A percentile compares a stretch with the other conserved stretches of the same genome.
phyloP scores from a whole-genome alignment of 208 protist genomes.

The Giardia duodenalis region DNA sequence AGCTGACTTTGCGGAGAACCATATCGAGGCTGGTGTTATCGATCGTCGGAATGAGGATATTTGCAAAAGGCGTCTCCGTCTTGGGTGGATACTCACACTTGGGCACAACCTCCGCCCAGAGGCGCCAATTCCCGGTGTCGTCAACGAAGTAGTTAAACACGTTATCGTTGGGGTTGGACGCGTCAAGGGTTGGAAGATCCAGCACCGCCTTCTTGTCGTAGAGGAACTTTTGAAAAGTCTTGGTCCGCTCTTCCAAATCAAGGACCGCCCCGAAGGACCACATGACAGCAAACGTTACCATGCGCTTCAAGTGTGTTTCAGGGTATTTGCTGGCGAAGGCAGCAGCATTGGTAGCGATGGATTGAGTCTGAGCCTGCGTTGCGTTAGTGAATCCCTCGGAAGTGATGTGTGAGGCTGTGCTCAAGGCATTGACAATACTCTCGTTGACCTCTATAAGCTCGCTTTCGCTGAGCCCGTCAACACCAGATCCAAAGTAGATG shows the following conservation, averaged over 20 bases:
- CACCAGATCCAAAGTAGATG: background rate
- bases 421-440: background rate
- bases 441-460: background rate
- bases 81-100: slow-evolving; percentile 11
- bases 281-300: background rate
- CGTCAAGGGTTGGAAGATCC: slow-evolving; percentile 46
- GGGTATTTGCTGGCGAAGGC: background rate
- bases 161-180: background rate
- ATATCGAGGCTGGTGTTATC: slow-evolving; percentile 78
- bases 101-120: slow-evolving; percentile 3
- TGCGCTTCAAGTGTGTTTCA: background rate
- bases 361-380: background rate
- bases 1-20: slow-evolving; percentile 50
- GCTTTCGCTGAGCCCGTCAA: background rate
- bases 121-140: slow-evolving; percentile 44
- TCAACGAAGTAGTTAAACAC: slow-evolving; percentile 80
- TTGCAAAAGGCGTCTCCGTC: slow-evolving; percentile 69
- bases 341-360: background rate
- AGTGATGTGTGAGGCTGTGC: background rate
- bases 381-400: slow-evolving; percentile 6
- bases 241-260: slow-evolving; percentile 7
- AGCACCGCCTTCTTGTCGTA: slow-evolving; percentile 42
- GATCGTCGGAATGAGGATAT: slow-evolving; percentile 78
- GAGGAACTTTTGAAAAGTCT: slow-evolving; percentile 29
- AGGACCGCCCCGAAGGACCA: slow-evolving; percentile 26